A percentile compares a stretch with the other conserved stretches of the same genome.
Evolutionary conservation across 768 basidiomycete genomes (phyloP).

Genomic region (Mycena galericulata): DNA sequence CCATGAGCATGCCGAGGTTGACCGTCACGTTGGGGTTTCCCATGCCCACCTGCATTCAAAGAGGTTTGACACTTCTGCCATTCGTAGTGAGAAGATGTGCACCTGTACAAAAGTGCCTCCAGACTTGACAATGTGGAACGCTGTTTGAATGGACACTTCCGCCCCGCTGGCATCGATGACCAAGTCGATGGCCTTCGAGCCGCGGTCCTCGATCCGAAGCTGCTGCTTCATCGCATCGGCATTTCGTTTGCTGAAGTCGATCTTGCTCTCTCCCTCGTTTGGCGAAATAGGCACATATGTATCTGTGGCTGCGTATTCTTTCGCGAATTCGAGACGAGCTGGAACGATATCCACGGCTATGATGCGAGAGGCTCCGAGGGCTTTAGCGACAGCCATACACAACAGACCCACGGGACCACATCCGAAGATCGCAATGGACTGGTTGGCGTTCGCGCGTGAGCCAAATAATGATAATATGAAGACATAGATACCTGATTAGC

Average conservation of each 20-base stretch:
- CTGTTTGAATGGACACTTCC: slow-evolving; percentile 92
- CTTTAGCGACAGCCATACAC: slow-evolving; percentile 96
- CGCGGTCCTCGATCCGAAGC: slow-evolving; percentile 79
- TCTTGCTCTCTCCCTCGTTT: slow-evolving; percentile 73
- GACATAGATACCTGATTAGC: too few species aligned
- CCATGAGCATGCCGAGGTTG: slow-evolving; percentile 75
- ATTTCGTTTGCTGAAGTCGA: slow-evolving; percentile 80
- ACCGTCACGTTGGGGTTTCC: slow-evolving; percentile 82
- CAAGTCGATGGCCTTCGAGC: slow-evolving; percentile 80
- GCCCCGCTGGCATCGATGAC: slow-evolving; percentile 95
- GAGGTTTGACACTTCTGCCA: fast-evolving
- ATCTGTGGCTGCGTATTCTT: slow-evolving; percentile 85
- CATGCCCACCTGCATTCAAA: slow-evolving; percentile 72
- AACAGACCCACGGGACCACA: slow-evolving; percentile 91
- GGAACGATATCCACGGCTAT: slow-evolving; percentile 87
- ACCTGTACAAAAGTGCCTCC: slow-evolving; percentile 85
- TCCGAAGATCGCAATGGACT: slow-evolving; percentile 88
- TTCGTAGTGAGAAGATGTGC: slow-evolving; percentile 18
- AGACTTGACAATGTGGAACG: slow-evolving; percentile 76
- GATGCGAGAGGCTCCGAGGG: slow-evolving; percentile 86
- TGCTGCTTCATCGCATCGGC: slow-evolving; percentile 72
- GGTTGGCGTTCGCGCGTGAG: too few species aligned
- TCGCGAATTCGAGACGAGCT: slow-evolving; percentile 87
- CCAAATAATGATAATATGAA: too few species aligned
- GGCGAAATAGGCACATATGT: slow-evolving; percentile 70